phyloP scores from a whole-genome alignment of 2,329 filamentous ascomycete genomes.

The Paraconiothyrium sp. region DNA sequence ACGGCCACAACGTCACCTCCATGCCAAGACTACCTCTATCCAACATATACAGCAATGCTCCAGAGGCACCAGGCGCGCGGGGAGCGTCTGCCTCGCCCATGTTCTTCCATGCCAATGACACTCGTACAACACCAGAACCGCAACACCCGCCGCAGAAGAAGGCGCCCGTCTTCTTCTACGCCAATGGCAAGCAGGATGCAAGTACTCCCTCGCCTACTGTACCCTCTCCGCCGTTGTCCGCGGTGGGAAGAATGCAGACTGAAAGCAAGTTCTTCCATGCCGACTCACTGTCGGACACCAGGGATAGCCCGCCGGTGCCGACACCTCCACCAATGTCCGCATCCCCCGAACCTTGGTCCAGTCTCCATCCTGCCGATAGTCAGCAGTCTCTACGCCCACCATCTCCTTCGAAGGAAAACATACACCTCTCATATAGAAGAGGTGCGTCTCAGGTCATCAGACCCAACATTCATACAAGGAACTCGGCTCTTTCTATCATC shows the following conservation, averaged over 20 bases:
- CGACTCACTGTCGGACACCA: constrained; percentile 60
- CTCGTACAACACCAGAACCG: constrained; percentile 50
- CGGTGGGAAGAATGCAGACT: constrained; percentile 34
- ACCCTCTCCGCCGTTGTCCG: constrained; percentile 49
- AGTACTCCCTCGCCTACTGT: constrained; percentile 27
- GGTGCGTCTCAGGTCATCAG: constrained; percentile 60
- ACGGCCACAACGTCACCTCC: constrained; percentile 29
- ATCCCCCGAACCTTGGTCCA: constrained; percentile 36
- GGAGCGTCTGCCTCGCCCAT: constrained; percentile 63
- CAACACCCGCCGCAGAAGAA: constrained; percentile 51
- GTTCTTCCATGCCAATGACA: constrained; percentile 94
- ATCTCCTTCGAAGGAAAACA: constrained; percentile 58
- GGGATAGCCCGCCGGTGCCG: constrained; percentile 43
- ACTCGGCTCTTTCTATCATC: constrained; percentile 44
- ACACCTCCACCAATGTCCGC: constrained; percentile 40
- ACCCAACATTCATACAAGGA: constrained; percentile 42
- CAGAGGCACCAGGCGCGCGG: constrained; percentile 34
- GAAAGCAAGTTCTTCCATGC: constrained; percentile 77
- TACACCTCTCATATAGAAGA: constrained; percentile 60
- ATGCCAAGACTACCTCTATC: constrained; percentile 37
- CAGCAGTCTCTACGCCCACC: constrained; percentile 46
- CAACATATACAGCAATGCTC: constrained; percentile 34
- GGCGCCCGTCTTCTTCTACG: constrained; percentile 61
- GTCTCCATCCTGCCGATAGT: constrained; percentile 25
- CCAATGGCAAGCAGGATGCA: constrained; percentile 59